A percentile compares a stretch with the other conserved stretches of the same genome.
Conservation (phyloP, 768 basidiomycete genomes). For the Boletus vinaceobasis region DNA sequence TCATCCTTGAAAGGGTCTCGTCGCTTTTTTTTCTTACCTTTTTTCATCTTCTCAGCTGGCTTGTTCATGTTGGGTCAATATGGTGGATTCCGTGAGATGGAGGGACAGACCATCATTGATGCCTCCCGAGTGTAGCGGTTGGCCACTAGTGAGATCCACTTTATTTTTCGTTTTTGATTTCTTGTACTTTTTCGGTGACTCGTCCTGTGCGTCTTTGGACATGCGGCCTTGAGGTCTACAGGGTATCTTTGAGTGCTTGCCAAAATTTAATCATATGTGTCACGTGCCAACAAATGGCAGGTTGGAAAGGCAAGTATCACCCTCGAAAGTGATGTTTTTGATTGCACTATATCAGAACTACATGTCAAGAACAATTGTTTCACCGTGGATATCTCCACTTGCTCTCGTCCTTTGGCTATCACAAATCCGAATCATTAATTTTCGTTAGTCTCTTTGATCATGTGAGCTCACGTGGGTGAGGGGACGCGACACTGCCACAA, state of each 20-base stretch:
- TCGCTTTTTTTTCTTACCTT: slow-evolving; percentile 41
- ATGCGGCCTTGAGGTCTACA: background rate
- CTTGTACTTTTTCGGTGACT: background rate
- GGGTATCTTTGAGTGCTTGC: no score
- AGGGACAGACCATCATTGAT: slow-evolving; percentile 21
- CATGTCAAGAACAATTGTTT: no score
- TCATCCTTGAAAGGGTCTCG: slow-evolving; percentile 13
- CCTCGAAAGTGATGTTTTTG: no score
- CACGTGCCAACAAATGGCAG: background rate
- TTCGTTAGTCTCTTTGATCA: background rate
- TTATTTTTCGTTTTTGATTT: background rate
- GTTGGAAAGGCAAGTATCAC: no score
- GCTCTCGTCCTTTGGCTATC: no score
- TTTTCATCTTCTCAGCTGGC: slow-evolving; percentile 30
- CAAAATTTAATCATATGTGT: background rate
- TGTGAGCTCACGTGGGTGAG: slow-evolving; percentile 11
- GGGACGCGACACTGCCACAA: slow-evolving; percentile 21
- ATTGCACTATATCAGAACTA: no score
- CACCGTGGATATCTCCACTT: no score
- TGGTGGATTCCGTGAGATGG: background rate
- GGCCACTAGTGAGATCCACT: background rate
- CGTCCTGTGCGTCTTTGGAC: slow-evolving; percentile 1
- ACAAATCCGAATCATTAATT: no score
- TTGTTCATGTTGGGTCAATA: slow-evolving; percentile 12
- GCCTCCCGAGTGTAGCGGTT: background rate